These are phyloP conservation scores for Paraphoma chrysanthemicola DNA, from an alignment of 2,329 filamentous ascomycete genomes.

Conservation along the genomic window DNA sequence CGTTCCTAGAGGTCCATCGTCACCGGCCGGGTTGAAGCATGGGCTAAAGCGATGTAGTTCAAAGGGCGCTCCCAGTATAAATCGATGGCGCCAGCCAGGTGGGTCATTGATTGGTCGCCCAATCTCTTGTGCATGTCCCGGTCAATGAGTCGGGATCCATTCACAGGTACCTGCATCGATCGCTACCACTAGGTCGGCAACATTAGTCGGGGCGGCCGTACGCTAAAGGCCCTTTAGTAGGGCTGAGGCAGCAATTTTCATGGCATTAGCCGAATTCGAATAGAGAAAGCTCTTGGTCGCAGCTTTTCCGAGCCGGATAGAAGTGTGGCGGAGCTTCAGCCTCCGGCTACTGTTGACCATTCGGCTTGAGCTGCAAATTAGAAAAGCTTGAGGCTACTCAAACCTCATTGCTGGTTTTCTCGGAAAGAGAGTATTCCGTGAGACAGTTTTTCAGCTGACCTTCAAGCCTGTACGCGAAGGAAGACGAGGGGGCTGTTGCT, in stretches of 20 bases:
- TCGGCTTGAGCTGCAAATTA: too few species aligned
- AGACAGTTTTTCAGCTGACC: constrained; percentile 1
- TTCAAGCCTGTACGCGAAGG: neutral
- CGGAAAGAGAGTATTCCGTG: neutral
- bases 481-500: neutral
- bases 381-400: neutral
- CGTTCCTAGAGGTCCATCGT: constrained; percentile 19
- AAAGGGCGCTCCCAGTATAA: constrained; percentile 17
- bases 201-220: constrained; percentile 30
- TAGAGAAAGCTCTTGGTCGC: constrained; percentile 7
- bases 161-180: constrained; percentile 34
- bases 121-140: constrained; percentile 16
- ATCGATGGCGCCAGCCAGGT: constrained; percentile 6
- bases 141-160: constrained; percentile 16
- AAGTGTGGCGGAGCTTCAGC: constrained; percentile 40
- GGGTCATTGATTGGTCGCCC: constrained; percentile 12
- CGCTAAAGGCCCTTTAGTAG: constrained; percentile 20
- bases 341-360: constrained; percentile 17
- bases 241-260: constrained; percentile 24
- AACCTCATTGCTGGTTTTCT: neutral
- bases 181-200: constrained; percentile 33
- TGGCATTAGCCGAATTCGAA: constrained; percentile 7
- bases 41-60: constrained; percentile 23
- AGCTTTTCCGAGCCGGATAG: constrained; percentile 15
- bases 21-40: constrained; percentile 23